phyloP scores from a whole-genome alignment of 495 filamentous ascomycete species.

The Annulohypoxylon maeteangense region DNA sequence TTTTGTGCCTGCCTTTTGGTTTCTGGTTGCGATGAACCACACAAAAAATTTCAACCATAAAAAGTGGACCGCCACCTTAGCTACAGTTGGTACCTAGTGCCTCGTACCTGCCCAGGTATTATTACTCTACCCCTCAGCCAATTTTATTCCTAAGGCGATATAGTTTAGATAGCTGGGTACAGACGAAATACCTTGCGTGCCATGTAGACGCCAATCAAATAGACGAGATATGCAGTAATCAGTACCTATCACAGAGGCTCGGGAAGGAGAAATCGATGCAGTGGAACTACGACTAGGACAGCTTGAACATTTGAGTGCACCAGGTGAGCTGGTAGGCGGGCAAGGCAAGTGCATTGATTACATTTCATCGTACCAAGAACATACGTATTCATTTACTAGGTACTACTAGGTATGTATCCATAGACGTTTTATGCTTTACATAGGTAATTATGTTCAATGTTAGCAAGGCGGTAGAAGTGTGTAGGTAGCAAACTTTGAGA shows the following conservation, averaged over 20 bases:
- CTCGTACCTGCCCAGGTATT: slow-evolving; percentile 15
- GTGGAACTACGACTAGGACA: slow-evolving; percentile 15
- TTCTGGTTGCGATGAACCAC: slow-evolving; percentile 48
- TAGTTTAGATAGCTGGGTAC: slow-evolving; percentile 15
- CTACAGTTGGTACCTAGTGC: slow-evolving; percentile 5
- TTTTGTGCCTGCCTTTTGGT: slow-evolving; percentile 44
- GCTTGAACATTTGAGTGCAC: neutral
- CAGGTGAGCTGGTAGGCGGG: neutral
- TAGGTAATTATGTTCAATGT: neutral
- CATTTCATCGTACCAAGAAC: neutral
- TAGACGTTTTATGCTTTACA: neutral
- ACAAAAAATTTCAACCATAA: slow-evolving; percentile 42
- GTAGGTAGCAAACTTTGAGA: neutral
- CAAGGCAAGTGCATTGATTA: neutral
- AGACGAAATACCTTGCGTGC: slow-evolving; percentile 4
- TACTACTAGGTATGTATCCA: too few species aligned
- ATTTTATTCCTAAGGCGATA: neutral
- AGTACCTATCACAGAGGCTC: slow-evolving; percentile 17
- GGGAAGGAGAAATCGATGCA: slow-evolving; percentile 29
- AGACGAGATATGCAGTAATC: neutral
- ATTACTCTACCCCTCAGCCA: slow-evolving; percentile 27
- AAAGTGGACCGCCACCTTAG: slow-evolving; percentile 24
- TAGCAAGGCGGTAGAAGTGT: neutral
- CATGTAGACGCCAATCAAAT: slow-evolving; percentile 23
- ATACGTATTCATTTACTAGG: too few species aligned